Evolutionary conservation across 1,139 yeast species (phyloP), one percentile per base, ranked within the genome.

Genomic region (Maudiozyma humilis): DNA sequence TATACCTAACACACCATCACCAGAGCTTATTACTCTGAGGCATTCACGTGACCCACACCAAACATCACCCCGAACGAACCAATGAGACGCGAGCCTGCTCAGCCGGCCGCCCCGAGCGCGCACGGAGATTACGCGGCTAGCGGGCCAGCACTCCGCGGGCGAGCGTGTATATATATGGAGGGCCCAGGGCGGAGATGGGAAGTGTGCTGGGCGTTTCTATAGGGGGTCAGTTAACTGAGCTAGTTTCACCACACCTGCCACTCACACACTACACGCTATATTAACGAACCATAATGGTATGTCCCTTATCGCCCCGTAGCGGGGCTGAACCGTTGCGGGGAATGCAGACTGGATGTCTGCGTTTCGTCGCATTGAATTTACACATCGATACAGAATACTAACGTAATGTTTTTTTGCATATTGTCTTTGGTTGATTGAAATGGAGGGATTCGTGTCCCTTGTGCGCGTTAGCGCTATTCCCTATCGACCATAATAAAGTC

Each of bases 121-220:
- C 23, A 36, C 39, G 39, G 39, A 36, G 39, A 36, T 36, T 36
- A 36, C 20, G 39, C 32, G 25, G 20, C n/a, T 10, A 18, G 25
- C 6, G 12, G 12, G 10, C 8, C 14, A 8, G n/a, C 4, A 19
- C 20, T 17, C 27, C 27, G 27, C 10, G 10, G 27, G 10, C 6
- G 6, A 23, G 10, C 27, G 27, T 6, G 8, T 23, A 10, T 31
- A 31, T 31, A 31, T 31, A 31, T 31, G 10, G 27, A 6, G 10
- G 10, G 27, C n/a, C n/a, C n/a, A n/a, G n/a, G n/a, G n/a, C n/a
- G n/a, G n/a, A n/a, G n/a, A n/a, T n/a, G n/a, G n/a, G n/a, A n/a
- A n/a, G n/a, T n/a, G n/a, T n/a, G n/a, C n/a, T n/a, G n/a, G n/a
- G n/a, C n/a, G n/a, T n/a, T n/a, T n/a, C n/a, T n/a, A n/a, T n/a